These are phyloP conservation scores for Paramyrothecium sp. DNA, from an alignment of 2,329 filamentous ascomycete species.

Conservation along the genomic window DNA sequence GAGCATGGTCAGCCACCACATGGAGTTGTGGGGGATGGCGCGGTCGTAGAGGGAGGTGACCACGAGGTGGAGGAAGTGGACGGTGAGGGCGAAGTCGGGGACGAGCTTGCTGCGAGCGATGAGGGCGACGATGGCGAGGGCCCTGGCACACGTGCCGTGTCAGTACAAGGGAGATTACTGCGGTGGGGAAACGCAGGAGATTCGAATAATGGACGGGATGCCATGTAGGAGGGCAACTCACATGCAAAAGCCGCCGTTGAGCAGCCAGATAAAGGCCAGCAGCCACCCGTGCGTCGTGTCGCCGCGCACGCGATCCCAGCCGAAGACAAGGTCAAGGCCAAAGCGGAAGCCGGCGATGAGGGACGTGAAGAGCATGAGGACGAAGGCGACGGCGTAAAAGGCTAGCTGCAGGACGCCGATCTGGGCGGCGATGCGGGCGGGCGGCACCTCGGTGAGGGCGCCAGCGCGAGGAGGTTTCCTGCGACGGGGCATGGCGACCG, in stretches of 20 bases:
- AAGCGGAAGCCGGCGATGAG: slow-evolving; percentile 58
- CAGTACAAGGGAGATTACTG: no score
- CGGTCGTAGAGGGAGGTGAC: slow-evolving; percentile 76
- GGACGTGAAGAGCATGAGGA: slow-evolving; percentile 57
- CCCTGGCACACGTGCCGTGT: slow-evolving; percentile 45
- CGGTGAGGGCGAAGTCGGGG: slow-evolving; percentile 88
- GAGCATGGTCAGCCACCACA: slow-evolving; percentile 77
- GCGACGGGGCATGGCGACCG: slow-evolving; percentile 48
- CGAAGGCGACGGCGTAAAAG: slow-evolving; percentile 50
- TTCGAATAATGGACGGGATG: slow-evolving; percentile 3
- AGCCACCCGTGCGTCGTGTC: slow-evolving; percentile 64
- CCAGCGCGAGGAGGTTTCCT: slow-evolving; percentile 58
- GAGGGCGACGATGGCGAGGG: slow-evolving; percentile 78
- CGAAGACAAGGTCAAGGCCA: slow-evolving; percentile 52
- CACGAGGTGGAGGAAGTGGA: slow-evolving; percentile 80
- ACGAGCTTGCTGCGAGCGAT: slow-evolving; percentile 90
- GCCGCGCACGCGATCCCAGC: slow-evolving; percentile 57
- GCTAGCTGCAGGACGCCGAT: slow-evolving; percentile 56
- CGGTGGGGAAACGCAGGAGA: neutral
- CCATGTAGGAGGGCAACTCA: slow-evolving; percentile 22
- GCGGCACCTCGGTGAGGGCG: slow-evolving; percentile 60
- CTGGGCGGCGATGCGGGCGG: slow-evolving; percentile 57
- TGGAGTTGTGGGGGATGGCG: slow-evolving; percentile 70
- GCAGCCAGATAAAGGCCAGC: slow-evolving; percentile 55
- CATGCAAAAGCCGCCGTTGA: slow-evolving; percentile 55